A percentile compares a stretch with the other conserved stretches of the same genome.
Conservation (phyloP, 2,329 filamentous ascomycete genomes). For the Corinectria fuckeliana region DNA sequence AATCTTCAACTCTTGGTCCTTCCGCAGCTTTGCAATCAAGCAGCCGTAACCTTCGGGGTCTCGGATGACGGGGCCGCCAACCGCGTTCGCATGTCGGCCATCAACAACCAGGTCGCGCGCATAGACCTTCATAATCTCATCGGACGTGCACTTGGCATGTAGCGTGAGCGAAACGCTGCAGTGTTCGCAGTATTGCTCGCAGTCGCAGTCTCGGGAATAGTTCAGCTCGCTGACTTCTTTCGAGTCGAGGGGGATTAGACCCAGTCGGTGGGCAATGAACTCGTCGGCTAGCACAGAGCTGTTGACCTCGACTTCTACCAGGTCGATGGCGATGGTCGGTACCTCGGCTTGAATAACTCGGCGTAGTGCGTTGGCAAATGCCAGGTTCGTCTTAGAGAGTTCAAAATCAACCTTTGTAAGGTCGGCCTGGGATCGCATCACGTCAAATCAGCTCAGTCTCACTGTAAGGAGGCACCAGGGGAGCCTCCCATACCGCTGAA, state of each 20-base stretch:
- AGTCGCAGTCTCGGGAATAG: slow-evolving; percentile 94
- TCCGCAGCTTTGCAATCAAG: slow-evolving; percentile 88
- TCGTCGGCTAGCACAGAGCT: slow-evolving; percentile 96
- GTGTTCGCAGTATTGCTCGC: slow-evolving; percentile 91
- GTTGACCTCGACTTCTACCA: slow-evolving; percentile 92
- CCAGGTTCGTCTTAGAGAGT: slow-evolving; percentile 85
- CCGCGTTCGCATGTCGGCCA: slow-evolving; percentile 72
- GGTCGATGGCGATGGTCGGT: slow-evolving; percentile 91
- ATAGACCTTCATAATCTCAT: slow-evolving; percentile 93
- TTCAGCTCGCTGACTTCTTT: slow-evolving; percentile 82
- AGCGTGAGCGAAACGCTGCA: slow-evolving; percentile 87
- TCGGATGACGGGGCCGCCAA: slow-evolving; percentile 82
- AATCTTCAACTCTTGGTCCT: slow-evolving; percentile 88
- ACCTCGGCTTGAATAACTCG: slow-evolving; percentile 93
- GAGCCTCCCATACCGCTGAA: slow-evolving; percentile 56
- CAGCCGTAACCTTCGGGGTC: slow-evolving; percentile 83
- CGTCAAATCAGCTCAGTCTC: slow-evolving; percentile 30
- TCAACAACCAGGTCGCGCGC: slow-evolving; percentile 84
- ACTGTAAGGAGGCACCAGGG: slow-evolving; percentile 9
- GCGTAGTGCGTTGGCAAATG: slow-evolving; percentile 91
- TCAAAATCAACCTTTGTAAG: slow-evolving; percentile 87
- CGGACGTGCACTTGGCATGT: slow-evolving; percentile 83
- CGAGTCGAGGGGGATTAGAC: slow-evolving; percentile 85
- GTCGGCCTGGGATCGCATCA: slow-evolving; percentile 67
- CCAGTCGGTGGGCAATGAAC: slow-evolving; percentile 91